Conservation (phyloP, 1,284 basidiomycete species). For the Paramarasmius palmivorus region DNA sequence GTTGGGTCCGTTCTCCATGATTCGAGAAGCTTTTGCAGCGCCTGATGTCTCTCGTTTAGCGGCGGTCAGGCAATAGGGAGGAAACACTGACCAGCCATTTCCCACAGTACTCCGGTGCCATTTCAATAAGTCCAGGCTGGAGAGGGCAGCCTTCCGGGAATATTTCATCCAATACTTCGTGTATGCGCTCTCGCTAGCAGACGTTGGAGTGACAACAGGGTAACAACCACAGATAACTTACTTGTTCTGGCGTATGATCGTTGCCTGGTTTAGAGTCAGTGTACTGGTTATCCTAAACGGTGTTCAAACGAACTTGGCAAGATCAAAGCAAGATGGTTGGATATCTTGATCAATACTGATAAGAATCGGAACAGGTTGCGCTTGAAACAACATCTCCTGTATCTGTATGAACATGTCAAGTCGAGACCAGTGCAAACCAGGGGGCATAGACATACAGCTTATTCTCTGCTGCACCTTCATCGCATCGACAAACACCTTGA, state of each 20-base stretch:
- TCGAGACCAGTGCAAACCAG: neutral
- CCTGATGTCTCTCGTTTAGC: constrained; percentile 38
- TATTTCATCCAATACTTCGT: constrained; percentile 54
- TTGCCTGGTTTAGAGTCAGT: constrained; percentile 42
- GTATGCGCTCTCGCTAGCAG: constrained; percentile 54
- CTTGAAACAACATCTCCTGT: constrained; percentile 37
- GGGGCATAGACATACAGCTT: too few relatives aligned
- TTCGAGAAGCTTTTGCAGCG: constrained; percentile 62
- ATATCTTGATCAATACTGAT: constrained; percentile 78
- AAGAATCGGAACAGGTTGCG: constrained; percentile 72
- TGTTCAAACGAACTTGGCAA: constrained; percentile 56
- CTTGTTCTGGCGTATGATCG: constrained; percentile 65
- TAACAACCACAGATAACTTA: constrained; percentile 21
- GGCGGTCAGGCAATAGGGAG: neutral
- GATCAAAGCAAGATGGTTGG: constrained; percentile 83
- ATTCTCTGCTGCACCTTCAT: constrained; percentile 57
- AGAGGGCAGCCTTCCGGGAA: constrained; percentile 58
- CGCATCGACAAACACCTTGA: constrained; percentile 74
- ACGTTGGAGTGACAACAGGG: neutral
- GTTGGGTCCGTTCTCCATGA: constrained; percentile 63
- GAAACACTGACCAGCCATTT: constrained; percentile 71
- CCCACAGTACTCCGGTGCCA: constrained; percentile 70
- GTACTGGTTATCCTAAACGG: neutral
- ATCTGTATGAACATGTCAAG: constrained; percentile 59
- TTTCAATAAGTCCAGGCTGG: constrained; percentile 60